Conservation (phyloP, 1,284 basidiomycete genomes). For the Ustilago nuda region DNA sequence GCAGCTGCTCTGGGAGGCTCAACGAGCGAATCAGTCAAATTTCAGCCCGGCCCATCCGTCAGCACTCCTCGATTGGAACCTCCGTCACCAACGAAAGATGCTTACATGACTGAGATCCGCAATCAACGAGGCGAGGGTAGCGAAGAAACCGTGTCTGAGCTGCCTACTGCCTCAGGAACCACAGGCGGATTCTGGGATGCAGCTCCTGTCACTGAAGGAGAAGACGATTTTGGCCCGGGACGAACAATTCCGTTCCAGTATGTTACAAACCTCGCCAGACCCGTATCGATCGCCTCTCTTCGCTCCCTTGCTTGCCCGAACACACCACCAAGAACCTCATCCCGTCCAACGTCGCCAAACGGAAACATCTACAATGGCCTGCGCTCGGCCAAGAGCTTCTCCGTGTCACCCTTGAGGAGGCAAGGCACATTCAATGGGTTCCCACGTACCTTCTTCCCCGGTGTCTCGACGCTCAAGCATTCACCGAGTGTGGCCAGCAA, state of each 20-base stretch:
- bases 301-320: slow-evolving; percentile 34
- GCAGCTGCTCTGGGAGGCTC: slow-evolving; percentile 33
- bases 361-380: slow-evolving; percentile 24
- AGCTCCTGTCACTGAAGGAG: not conserved
- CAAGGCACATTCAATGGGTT: slow-evolving; percentile 44
- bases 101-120: slow-evolving; percentile 21
- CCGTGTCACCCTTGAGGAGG: slow-evolving; percentile 22
- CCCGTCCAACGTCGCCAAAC: slow-evolving; percentile 22
- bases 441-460: slow-evolving; percentile 29
- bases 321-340: slow-evolving; percentile 40
- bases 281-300: slow-evolving; percentile 39
- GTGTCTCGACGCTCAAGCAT: slow-evolving; percentile 11
- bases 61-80: slow-evolving; percentile 36
- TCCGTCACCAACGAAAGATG: slow-evolving; percentile 18
- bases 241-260: slow-evolving; percentile 37
- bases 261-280: slow-evolving; percentile 36
- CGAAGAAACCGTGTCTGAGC: slow-evolving; percentile 30
- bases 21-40: slow-evolving; percentile 12
- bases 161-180: not conserved
- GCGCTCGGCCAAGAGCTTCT: slow-evolving; percentile 26
- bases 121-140: slow-evolving; percentile 13
- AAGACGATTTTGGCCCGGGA: slow-evolving; percentile 6
- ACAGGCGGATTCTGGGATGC: slow-evolving; percentile 20
- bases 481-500: slow-evolving; percentile 20
- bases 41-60: slow-evolving; percentile 29